phyloP scores from a whole-genome alignment of 1,284 basidiomycete species.

The Malassezia arunalokei region DNA sequence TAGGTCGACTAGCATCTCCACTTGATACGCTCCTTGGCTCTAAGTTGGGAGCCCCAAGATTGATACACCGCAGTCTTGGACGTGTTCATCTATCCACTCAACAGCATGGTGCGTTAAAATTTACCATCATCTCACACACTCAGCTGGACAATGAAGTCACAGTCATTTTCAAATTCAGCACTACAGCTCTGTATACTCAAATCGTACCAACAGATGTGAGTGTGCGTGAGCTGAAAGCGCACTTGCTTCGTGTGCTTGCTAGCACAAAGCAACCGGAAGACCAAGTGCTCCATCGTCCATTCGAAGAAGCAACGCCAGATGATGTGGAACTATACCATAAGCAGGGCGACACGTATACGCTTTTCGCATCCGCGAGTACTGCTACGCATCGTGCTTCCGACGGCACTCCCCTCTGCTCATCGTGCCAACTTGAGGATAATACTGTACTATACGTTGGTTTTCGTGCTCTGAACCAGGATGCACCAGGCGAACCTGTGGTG shows the following conservation, averaged over 20 bases:
- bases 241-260: neutral
- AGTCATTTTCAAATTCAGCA: constrained; percentile 10
- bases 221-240: neutral
- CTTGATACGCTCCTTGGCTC: too few relatives aligned
- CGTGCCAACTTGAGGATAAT: neutral
- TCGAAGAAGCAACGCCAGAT: neutral
- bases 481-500: constrained; percentile 2
- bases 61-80: neutral
- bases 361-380: neutral
- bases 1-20: too few relatives aligned
- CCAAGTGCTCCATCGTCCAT: constrained; percentile 1
- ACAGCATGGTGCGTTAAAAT: constrained; percentile 1
- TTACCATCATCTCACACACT: neutral
- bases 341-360: neutral
- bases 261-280: constrained; percentile 9
- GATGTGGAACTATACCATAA: constrained; percentile 4
- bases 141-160: constrained; percentile 3
- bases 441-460: constrained; percentile 12
- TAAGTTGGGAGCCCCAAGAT: too few relatives aligned
- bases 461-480: neutral
- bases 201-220: constrained; percentile 2
- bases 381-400: neutral
- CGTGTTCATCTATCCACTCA: neutral
- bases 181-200: constrained; percentile 6
- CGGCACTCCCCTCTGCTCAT: neutral